Evolutionary conservation across 2,329 filamentous ascomycete species (phyloP).

Genomic region (Mycosphaerelloides madeirae): DNA sequence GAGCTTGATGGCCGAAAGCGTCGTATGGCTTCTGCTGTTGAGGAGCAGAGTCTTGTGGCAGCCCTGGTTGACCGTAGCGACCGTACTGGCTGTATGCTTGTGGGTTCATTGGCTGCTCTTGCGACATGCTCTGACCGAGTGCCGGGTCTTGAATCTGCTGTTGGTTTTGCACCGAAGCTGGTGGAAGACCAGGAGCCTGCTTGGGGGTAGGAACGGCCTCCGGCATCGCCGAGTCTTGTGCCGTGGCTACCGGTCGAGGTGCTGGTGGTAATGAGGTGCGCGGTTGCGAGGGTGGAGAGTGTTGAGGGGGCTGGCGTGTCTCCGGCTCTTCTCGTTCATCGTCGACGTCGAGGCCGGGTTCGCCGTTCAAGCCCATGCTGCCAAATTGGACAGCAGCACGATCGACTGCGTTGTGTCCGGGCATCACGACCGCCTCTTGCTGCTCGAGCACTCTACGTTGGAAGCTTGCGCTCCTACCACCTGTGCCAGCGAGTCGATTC

Average conservation of each 20-base stretch:
- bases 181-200: conserved; percentile 58
- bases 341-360: conserved; percentile 73
- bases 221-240: conserved; percentile 39
- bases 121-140: conserved; percentile 51
- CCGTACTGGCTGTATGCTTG: conserved; percentile 60
- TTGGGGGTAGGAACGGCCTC: conserved; percentile 46
- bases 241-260: conserved; percentile 40
- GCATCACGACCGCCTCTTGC: conserved; percentile 97
- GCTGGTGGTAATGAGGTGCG: conserved; percentile 80
- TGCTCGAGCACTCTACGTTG: conserved; percentile 87
- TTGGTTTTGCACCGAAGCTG: conserved; percentile 52
- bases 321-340: conserved; percentile 93
- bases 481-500: conserved; percentile 65
- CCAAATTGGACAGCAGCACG: conserved; percentile 92
- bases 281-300: conserved; percentile 81
- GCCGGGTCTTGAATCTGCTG: conserved; percentile 36
- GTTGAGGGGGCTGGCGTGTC: conserved; percentile 88
- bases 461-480: conserved; percentile 69
- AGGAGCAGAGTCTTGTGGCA: conserved; percentile 50
- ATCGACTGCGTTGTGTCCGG: conserved; percentile 90
- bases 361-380: conserved; percentile 83
- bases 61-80: conserved; percentile 60
- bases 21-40: conserved; percentile 79
- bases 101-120: conserved; percentile 40
- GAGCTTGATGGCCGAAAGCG: conserved; percentile 73